A percentile compares a stretch with the other conserved stretches of the same genome.
These are phyloP conservation scores for Podaxis sp. DNA, from an alignment of 768 basidiomycete species.

Conservation along the genomic window DNA sequence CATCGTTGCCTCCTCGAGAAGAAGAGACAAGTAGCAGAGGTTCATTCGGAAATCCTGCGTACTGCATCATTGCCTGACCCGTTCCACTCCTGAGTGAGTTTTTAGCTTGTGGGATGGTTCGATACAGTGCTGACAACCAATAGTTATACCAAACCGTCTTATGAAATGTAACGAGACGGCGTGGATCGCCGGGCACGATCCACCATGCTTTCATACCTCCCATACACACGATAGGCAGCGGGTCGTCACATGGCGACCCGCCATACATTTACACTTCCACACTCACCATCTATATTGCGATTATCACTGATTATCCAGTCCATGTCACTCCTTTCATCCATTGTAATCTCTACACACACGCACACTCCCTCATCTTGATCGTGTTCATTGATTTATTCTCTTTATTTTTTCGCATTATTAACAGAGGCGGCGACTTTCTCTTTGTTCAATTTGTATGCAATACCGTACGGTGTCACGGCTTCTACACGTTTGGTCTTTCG, in stretches of 20 bases:
- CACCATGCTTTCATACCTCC: background rate
- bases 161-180: background rate
- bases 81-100: background rate
- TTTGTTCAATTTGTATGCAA: background rate
- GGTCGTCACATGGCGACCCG: background rate
- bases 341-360: background rate
- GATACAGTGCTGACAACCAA: background rate
- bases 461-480: background rate
- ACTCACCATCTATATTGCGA: background rate
- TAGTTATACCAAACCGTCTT: background rate
- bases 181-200: background rate
- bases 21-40: background rate
- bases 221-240: background rate
- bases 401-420: background rate
- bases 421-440: background rate
- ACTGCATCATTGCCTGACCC: slow-evolving; percentile 9
- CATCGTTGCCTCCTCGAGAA: background rate
- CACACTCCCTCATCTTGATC: background rate
- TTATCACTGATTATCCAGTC: background rate
- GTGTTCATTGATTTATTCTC: background rate
- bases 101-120: background rate
- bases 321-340: background rate
- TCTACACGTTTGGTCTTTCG: background rate
- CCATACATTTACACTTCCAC: background rate
- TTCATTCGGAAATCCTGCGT: background rate